A percentile compares a stretch with the other conserved stretches of the same genome.
These are phyloP conservation scores for Leishmania aethiopica DNA, from an alignment of 208 protist species.

Conservation along the genomic window DNA sequence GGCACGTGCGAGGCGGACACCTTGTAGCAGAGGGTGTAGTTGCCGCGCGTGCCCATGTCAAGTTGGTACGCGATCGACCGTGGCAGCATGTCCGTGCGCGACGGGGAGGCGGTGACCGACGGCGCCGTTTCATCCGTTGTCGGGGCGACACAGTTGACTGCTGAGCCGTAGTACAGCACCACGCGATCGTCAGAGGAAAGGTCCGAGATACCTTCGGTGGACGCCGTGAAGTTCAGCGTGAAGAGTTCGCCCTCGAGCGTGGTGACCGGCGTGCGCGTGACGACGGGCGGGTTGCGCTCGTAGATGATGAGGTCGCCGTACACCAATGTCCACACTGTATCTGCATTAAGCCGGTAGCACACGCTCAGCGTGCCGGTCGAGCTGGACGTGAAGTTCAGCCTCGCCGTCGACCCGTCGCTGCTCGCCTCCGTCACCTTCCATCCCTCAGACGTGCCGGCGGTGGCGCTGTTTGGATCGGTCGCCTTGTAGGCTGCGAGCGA, in stretches of 20 bases:
- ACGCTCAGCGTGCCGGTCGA: conserved; percentile 69
- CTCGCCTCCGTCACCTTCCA: conserved; percentile 54
- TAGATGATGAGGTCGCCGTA: conserved; percentile 74
- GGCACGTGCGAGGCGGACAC: conserved; percentile 26
- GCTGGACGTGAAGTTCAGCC: conserved; percentile 68
- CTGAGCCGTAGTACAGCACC: conserved; percentile 59
- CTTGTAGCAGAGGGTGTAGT: conserved; percentile 78
- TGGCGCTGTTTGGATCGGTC: conserved; percentile 19
- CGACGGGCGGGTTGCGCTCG: conserved; percentile 52
- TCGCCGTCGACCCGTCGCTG: conserved; percentile 38
- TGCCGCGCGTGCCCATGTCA: conserved; percentile 62
- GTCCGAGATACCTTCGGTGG: conserved; percentile 9
- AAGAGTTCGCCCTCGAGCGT: conserved; percentile 84
- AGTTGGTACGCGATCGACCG: conserved; percentile 68
- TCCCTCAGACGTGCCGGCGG: conserved; percentile 28
- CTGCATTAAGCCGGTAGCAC: conserved; percentile 79
- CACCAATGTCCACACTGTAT: conserved; percentile 90
- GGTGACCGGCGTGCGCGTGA: conserved; percentile 52
- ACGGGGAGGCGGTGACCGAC: conserved; percentile 51
- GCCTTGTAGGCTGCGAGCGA: conserved; percentile 53
- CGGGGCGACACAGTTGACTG: conserved; percentile 55
- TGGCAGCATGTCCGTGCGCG: conserved; percentile 65
- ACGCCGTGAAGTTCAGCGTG: conserved; percentile 72
- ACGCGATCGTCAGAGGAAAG: conserved; percentile 55
- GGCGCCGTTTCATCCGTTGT: conserved; percentile 30